Evolutionary conservation across 305 asterid genomes (phyloP).

Genomic region (Fraxinus floribunda): DNA sequence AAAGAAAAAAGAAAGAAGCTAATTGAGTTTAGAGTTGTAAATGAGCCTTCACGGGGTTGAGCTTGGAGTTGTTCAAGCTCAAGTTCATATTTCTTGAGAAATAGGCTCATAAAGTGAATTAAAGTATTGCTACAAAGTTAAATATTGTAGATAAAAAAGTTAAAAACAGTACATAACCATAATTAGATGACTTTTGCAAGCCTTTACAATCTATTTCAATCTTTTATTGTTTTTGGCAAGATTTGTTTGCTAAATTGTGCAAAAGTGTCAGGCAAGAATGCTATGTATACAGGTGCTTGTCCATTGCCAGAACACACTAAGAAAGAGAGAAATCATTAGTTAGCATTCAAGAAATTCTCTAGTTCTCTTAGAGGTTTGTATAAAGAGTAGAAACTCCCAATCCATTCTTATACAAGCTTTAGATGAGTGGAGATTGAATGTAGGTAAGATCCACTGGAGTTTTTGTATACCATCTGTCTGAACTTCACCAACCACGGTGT

Average conservation of each 20-base stretch:
- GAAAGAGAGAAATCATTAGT: neutral
- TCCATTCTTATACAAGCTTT: neutral
- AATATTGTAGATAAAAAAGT: neutral
- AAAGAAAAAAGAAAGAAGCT: neutral
- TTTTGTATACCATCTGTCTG: neutral
- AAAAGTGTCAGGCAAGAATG: neutral
- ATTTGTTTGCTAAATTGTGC: neutral
- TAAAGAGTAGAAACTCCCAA: neutral
- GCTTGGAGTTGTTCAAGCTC: neutral
- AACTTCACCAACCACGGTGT: neutral
- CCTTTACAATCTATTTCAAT: neutral
- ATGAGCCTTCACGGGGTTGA: neutral
- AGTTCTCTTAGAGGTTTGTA: neutral
- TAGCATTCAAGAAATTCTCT: neutral
- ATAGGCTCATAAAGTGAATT: neutral
- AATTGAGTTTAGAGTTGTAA: neutral
- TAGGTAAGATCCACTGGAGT: neutral
- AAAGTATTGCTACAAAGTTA: neutral
- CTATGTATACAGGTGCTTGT: neutral
- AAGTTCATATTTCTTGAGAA: neutral
- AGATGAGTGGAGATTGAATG: neutral
- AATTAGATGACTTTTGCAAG: neutral
- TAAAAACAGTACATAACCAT: neutral
- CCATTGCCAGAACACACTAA: neutral
- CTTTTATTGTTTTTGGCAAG: neutral